Conservation (phyloP, 305 asterid genomes). For the Solanum hybrid region DNA sequence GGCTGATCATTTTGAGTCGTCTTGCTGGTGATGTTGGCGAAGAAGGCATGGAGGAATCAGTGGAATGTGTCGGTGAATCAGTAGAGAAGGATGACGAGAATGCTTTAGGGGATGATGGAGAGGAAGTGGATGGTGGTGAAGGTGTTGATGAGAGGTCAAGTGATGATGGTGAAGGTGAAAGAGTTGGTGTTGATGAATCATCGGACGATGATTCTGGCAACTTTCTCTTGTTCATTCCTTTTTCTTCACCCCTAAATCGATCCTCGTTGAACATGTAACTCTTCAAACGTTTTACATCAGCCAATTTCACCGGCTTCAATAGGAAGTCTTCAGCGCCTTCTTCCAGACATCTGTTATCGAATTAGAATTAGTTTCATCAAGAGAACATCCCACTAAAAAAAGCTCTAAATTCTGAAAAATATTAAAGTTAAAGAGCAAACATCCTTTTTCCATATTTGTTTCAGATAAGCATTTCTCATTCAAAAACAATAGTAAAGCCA, state of each 20-base stretch:
- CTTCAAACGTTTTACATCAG: slow-evolving; percentile 73
- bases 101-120: slow-evolving; percentile 38
- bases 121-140: slow-evolving; percentile 34
- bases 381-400: not conserved
- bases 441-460: not conserved
- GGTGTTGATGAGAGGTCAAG: slow-evolving; percentile 32
- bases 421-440: not conserved
- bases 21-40: slow-evolving; percentile 37
- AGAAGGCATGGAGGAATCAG: slow-evolving; percentile 14
- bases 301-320: slow-evolving; percentile 72
- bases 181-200: slow-evolving; percentile 11
- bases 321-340: slow-evolving; percentile 95
- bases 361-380: not conserved
- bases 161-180: slow-evolving; percentile 10
- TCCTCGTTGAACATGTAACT: slow-evolving; percentile 67
- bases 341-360: slow-evolving; percentile 61
- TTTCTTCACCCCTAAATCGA: slow-evolving; percentile 17
- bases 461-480: not conserved
- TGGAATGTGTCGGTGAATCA: not conserved
- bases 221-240: slow-evolving; percentile 48
- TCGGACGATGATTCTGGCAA: slow-evolving; percentile 29
- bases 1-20: slow-evolving; percentile 22
- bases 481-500: not conserved
- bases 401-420: not conserved
- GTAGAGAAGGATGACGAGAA: slow-evolving; percentile 14